These are phyloP conservation scores for Rhizopogon sp. DNA, from an alignment of 768 basidiomycete genomes.

Conservation along the genomic window DNA sequence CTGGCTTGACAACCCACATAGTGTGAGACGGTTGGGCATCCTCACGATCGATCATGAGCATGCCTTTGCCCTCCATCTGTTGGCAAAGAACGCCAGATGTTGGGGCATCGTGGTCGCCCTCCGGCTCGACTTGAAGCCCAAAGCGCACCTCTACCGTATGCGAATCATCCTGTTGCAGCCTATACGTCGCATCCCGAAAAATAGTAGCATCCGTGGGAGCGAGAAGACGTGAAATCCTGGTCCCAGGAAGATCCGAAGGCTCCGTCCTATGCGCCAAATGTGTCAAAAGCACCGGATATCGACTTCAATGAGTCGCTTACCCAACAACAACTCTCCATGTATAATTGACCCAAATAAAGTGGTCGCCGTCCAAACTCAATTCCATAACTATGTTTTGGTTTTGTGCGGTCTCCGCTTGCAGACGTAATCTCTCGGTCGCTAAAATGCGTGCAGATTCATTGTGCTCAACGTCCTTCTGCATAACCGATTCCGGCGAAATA, in stretches of 20 bases:
- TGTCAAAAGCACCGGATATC: constrained; percentile 12
- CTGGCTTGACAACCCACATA: constrained; percentile 95
- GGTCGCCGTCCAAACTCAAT: constrained; percentile 88
- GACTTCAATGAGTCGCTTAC: constrained; percentile 37
- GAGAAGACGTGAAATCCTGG: constrained; percentile 77
- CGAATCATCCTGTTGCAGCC: constrained; percentile 85
- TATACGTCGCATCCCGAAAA: constrained; percentile 82
- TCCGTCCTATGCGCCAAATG: constrained; percentile 56
- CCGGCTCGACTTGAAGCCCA: constrained; percentile 72
- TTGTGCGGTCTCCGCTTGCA: constrained; percentile 93
- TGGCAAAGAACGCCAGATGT: constrained; percentile 55
- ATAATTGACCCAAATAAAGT: constrained; percentile 94
- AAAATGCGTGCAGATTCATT: constrained; percentile 78
- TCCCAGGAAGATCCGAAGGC: constrained; percentile 71
- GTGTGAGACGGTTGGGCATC: constrained; percentile 87
- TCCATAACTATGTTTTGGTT: constrained; percentile 96
- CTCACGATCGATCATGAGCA: constrained; percentile 95
- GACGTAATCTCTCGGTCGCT: constrained; percentile 80
- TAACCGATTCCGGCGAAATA: constrained; percentile 30
- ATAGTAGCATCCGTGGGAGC: constrained; percentile 75
- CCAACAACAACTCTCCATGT: constrained; percentile 92
- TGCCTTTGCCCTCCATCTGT: constrained; percentile 95
- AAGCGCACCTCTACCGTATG: constrained; percentile 93
- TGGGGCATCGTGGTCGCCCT: constrained; percentile 48
- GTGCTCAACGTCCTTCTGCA: constrained; percentile 47